phyloP scores from a whole-genome alignment of 352 stramenopile species.

The Phytophthora cajani region DNA sequence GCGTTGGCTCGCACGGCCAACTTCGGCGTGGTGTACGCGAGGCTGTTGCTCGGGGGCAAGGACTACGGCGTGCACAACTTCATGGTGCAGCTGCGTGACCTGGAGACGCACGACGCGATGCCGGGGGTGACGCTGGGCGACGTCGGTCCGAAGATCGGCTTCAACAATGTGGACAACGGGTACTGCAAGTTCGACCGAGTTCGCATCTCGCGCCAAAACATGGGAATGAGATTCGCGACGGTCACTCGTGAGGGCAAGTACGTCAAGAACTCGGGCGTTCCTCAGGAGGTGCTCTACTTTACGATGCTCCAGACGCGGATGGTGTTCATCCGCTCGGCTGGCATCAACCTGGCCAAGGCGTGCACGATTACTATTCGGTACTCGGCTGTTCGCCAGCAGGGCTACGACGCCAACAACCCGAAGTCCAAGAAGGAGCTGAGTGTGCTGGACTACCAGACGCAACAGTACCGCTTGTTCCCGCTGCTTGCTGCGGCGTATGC shows the following conservation, averaged over 20 bases:
- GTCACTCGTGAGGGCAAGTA: constrained; percentile 74
- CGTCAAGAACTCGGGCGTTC: constrained; percentile 55
- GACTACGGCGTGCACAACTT: constrained; percentile 97
- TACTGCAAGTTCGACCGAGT: constrained; percentile 68
- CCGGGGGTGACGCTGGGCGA: constrained; percentile 66
- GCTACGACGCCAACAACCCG: constrained; percentile 66
- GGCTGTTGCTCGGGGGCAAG: constrained; percentile 82
- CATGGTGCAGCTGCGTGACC: constrained; percentile 93
- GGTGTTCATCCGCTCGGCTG: constrained; percentile 59
- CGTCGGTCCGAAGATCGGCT: constrained; percentile 75
- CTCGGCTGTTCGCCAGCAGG: constrained; percentile 92
- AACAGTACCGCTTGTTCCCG: constrained; percentile 95
- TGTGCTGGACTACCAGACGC: constrained; percentile 95
- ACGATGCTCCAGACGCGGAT: constrained; percentile 86
- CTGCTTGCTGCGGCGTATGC: constrained; percentile 92
- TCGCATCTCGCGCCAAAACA: constrained; percentile 67
- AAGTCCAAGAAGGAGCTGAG: constrained; percentile 75
- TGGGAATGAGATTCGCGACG: constrained; percentile 69
- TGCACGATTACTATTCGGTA: constrained; percentile 95
- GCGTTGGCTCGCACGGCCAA: constrained; percentile 95
- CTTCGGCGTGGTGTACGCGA: constrained; percentile 87
- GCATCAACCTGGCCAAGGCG: constrained; percentile 80
- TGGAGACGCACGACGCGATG: constrained; percentile 74
- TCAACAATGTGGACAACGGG: constrained; percentile 82
- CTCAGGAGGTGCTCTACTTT: constrained; percentile 73